These are phyloP conservation scores for Nitzschia sp. DNA, from an alignment of 108 stramenopile genomes.

Conservation along the genomic window DNA sequence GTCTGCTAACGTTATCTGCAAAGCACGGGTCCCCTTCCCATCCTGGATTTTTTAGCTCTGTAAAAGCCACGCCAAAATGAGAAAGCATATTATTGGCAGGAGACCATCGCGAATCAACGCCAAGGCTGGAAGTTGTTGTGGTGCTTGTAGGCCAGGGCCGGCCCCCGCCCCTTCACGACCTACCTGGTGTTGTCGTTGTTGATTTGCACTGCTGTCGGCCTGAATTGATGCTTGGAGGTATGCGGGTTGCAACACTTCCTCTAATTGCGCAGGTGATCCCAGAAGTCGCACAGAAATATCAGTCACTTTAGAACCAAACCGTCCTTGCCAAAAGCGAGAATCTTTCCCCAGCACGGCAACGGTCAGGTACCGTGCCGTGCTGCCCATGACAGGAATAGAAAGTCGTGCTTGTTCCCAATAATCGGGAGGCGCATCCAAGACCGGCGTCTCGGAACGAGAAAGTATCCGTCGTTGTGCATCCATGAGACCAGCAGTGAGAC, in stretches of 20 bases:
- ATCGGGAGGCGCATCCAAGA: slow-evolving; percentile 51
- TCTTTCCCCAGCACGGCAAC: slow-evolving; percentile 64
- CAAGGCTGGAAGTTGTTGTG: no score
- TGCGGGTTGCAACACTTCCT: not conserved
- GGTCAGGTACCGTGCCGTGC: slow-evolving; percentile 10
- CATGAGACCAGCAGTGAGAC: slow-evolving; percentile 37
- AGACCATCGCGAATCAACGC: not conserved
- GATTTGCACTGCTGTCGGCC: not conserved
- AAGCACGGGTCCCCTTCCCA: no score
- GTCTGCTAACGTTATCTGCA: no score
- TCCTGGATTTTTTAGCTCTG: slow-evolving; percentile 6
- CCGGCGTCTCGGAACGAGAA: slow-evolving; percentile 22
- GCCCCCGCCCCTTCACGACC: no score
- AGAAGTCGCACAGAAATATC: slow-evolving; percentile 59
- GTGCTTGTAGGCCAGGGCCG: no score
- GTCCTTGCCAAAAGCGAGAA: slow-evolving; percentile 56
- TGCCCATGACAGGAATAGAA: slow-evolving; percentile 25
- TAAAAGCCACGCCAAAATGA: not conserved
- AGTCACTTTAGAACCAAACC: slow-evolving; percentile 65
- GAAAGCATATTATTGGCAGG: not conserved
- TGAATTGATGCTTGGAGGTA: not conserved
- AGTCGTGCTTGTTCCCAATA: slow-evolving; percentile 61
- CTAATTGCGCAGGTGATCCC: not conserved
- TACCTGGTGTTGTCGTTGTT: slow-evolving; percentile 4
- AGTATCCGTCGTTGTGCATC: slow-evolving; percentile 21